Evolutionary conservation across 768 basidiomycete genomes (phyloP), one percentile per base, ranked within the genome.

Genomic region (Mycena galericulata): DNA sequence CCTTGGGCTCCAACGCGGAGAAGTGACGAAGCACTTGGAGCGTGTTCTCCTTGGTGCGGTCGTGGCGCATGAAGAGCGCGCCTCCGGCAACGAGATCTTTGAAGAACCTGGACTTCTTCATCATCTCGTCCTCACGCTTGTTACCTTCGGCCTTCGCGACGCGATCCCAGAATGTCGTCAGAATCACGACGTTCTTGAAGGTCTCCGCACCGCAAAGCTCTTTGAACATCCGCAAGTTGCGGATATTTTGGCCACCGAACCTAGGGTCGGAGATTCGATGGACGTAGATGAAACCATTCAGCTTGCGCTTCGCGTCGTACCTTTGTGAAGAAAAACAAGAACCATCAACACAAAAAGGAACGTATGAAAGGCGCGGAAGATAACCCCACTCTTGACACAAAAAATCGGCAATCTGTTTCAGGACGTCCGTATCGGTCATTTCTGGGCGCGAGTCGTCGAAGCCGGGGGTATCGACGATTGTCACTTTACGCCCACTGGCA

Each of bases 131-230:
- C 43, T 69, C 74, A 67, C 30, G 32, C 53, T 22, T 3, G 8
- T 3, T 6, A 6, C 34, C 34, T 36, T 36, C 20, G 7, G 8
- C 10, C 18, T 55, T 24, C 7, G 74, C 73, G 57, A 82, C 80
- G 62, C 73, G 73, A 8, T 75, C 76, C 81, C 82, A 84, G 79
- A 79, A 83, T 49, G 77, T 85, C 72, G 84, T 84, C 49, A 80
- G 77, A 67, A 84, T 76, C 60, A 83, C 78, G 51, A 84, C 84
- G 67, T 85, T 84, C 55, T 81, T 80, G 72, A 83, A 81, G 11
- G 79, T 74, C 58, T 64, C 76, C 26, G 79, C 79, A 34, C 83
- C 83, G 71, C 83, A 84, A 27, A 84, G 78, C 56, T 82, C 77
- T 41, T 78, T 78, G 73, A 84, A 84, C 72, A 84, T 79, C 32